phyloP scores from a whole-genome alignment of 805 yeast genomes.

The Monosporozyma aerobia region DNA sequence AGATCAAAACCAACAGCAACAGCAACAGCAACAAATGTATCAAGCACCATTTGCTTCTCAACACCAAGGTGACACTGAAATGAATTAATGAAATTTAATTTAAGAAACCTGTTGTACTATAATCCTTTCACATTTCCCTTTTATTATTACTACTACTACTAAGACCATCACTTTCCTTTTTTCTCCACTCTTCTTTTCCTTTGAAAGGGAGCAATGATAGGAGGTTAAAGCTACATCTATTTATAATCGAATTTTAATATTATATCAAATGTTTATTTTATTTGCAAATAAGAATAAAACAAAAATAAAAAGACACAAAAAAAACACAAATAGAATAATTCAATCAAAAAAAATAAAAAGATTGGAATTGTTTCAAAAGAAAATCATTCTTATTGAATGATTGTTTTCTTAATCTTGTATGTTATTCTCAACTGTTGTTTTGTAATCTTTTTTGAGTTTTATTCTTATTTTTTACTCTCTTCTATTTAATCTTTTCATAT shows the following conservation, averaged over 20 bases:
- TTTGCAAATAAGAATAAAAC: slow-evolving; percentile 1
- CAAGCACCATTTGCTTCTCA: slow-evolving; percentile 18
- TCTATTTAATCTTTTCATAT: background rate
- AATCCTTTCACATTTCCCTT: background rate
- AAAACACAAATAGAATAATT: background rate
- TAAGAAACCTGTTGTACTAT: background rate
- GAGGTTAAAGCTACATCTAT: background rate
- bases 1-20: background rate
- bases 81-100: slow-evolving; percentile 11
- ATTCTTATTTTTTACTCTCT: background rate
- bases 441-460: background rate
- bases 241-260: slow-evolving; percentile 1
- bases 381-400: background rate
- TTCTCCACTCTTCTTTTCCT: background rate
- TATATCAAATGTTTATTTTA: slow-evolving; percentile 1
- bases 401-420: background rate
- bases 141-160: background rate
- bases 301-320: background rate
- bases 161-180: background rate
- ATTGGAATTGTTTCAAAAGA: background rate
- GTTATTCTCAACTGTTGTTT: background rate
- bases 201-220: too few relatives aligned
- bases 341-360: background rate
- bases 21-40: slow-evolving; percentile 23
- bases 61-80: slow-evolving; percentile 16